Percentiles rank a stretch among this genome's conserved stretches.
phyloP scores from a whole-genome alignment of 495 filamentous ascomycete genomes.

The Penicillium taxi region DNA sequence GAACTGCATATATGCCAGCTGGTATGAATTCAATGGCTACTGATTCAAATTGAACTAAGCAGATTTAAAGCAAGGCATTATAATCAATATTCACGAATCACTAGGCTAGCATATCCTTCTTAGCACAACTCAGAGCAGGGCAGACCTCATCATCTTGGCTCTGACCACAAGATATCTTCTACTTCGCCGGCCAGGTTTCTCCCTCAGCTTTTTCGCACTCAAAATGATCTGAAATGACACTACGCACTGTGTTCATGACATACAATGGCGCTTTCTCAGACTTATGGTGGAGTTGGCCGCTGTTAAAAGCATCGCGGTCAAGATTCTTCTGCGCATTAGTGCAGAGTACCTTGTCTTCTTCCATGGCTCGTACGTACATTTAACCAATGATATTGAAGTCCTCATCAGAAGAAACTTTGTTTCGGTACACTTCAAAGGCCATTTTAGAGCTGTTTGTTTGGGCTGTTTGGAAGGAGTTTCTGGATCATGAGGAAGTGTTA shows the following conservation, averaged over 20 bases:
- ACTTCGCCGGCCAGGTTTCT: slow-evolving; percentile 40
- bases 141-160: slow-evolving; percentile 25
- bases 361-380: slow-evolving; percentile 38
- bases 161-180: slow-evolving; percentile 17
- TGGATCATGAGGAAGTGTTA: slow-evolving; percentile 44
- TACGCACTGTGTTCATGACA: slow-evolving; percentile 38
- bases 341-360: slow-evolving; percentile 43
- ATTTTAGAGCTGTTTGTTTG: slow-evolving; percentile 30
- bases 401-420: slow-evolving; percentile 32
- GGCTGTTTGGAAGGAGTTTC: slow-evolving; percentile 35
- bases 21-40: too few species aligned
- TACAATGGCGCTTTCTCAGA: slow-evolving; percentile 42
- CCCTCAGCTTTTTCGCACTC: slow-evolving; percentile 31
- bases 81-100: too few species aligned
- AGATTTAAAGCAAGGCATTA: too few species aligned
- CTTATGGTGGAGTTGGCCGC: slow-evolving; percentile 43
- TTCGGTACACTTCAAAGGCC: slow-evolving; percentile 43
- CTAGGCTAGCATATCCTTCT: slow-evolving; percentile 24
- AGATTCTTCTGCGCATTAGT: slow-evolving; percentile 41
- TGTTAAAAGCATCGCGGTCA: slow-evolving; percentile 38
- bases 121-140: slow-evolving; percentile 15
- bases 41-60: too few species aligned
- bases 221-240: slow-evolving; percentile 34
- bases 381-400: slow-evolving; percentile 34
- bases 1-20: too few species aligned